Evolutionary conservation across 768 basidiomycete species (phyloP).

Genomic region (Termitomyces sp.): DNA sequence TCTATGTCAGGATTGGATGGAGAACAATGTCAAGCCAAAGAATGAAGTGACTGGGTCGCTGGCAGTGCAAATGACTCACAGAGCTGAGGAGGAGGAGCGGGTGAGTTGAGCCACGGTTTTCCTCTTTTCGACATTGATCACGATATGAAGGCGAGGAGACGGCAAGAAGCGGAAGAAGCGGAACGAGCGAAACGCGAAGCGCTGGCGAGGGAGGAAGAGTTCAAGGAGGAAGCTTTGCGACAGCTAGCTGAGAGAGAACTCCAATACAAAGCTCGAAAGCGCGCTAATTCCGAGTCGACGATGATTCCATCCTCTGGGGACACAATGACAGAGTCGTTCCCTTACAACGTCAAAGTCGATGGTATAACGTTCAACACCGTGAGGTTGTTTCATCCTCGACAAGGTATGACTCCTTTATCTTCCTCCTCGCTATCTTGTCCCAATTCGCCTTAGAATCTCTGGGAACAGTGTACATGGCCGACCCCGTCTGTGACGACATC

Average conservation of each 20-base stretch:
- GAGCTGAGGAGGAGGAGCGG: constrained; percentile 67
- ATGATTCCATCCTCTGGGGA: constrained; percentile 38
- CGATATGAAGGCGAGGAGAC: constrained; percentile 45
- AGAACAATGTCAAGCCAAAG: constrained; percentile 50
- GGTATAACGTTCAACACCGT: constrained; percentile 63
- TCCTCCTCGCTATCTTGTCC: neutral
- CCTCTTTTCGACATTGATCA: neutral
- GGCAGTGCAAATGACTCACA: constrained; percentile 73
- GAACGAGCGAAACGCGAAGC: constrained; percentile 52
- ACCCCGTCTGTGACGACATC: constrained; percentile 69
- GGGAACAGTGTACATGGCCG: constrained; percentile 68
- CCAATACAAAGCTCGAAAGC: constrained; percentile 51
- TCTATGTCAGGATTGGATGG: constrained; percentile 71
- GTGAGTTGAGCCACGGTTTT: constrained; percentile 32
- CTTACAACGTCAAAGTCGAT: constrained; percentile 50
- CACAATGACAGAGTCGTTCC: constrained; percentile 61
- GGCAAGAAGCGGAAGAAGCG: constrained; percentile 56
- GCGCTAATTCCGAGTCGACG: constrained; percentile 3
- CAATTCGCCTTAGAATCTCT: constrained; percentile 44
- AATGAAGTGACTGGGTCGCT: constrained; percentile 66
- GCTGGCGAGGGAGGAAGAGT: constrained; percentile 60
- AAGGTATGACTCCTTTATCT: constrained; percentile 39
- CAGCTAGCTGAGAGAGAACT: constrained; percentile 54
- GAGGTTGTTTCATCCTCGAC: constrained; percentile 68
- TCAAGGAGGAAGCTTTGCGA: constrained; percentile 60